A percentile compares a stretch with the other conserved stretches of the same genome.
phyloP scores from a whole-genome alignment of 306 rosid species.

The Trichosanthes truncata region DNA sequence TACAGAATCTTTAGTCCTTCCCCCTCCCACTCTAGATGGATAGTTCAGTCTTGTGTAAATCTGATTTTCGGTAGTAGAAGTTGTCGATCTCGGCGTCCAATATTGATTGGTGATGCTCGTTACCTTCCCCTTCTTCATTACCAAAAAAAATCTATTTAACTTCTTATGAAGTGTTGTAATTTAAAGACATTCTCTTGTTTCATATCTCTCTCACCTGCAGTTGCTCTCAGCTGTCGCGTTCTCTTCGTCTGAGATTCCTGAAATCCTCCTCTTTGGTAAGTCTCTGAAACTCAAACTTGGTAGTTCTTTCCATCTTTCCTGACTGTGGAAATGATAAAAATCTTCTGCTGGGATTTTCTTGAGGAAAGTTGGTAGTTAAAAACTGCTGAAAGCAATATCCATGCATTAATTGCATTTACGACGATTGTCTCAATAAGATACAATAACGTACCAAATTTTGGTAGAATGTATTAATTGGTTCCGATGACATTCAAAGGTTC shows the following conservation, averaged over 20 bases:
- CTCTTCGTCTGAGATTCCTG: not conserved
- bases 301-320: not conserved
- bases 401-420: not conserved
- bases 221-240: not conserved
- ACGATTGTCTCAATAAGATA: not conserved
- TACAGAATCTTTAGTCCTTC: constrained; percentile 4
- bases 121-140: not conserved
- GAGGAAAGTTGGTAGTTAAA: not conserved
- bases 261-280: not conserved
- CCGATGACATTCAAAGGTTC: not conserved
- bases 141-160: not conserved
- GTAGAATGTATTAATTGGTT: not conserved
- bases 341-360: not conserved
- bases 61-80: constrained; percentile 9
- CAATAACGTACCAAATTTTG: not conserved
- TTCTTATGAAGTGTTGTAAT: constrained; percentile 5
- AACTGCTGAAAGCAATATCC: not conserved
- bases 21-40: constrained; percentile 1
- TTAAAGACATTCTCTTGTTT: constrained; percentile 5
- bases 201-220: not conserved
- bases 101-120: constrained; percentile 9
- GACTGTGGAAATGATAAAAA: not conserved
- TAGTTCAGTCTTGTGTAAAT: constrained; percentile 10
- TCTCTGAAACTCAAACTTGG: not conserved
- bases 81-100: constrained; percentile 2